A percentile compares a stretch with the other conserved stretches of the same genome.
phyloP scores from a whole-genome alignment of 2,329 filamentous ascomycete genomes.

The Orbilia ellipsospora region DNA sequence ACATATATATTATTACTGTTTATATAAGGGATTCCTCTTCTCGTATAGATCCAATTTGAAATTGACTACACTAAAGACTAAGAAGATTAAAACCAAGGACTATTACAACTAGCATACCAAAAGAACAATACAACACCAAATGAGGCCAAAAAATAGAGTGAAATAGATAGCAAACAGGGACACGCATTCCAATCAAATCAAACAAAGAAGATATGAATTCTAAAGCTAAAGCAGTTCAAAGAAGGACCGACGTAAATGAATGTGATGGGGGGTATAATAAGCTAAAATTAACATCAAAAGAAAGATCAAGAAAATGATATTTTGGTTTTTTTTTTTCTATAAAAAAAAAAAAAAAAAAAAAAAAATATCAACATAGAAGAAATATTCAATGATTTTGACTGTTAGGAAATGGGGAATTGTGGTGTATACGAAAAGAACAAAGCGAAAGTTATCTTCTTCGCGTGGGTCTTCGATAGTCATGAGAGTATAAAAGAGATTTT shows the following conservation, averaged over 20 bases:
- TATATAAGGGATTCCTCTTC: not conserved
- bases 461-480: slow-evolving; percentile 53
- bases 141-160: not conserved
- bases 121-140: not conserved
- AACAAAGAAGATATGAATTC: slow-evolving; percentile 16
- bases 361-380: too few relatives aligned
- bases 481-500: slow-evolving; percentile 33
- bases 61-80: too few relatives aligned
- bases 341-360: too few relatives aligned
- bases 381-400: not conserved
- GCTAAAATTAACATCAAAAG: not conserved
- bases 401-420: slow-evolving; percentile 52
- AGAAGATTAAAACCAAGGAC: not conserved
- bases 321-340: not conserved
- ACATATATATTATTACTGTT: not conserved
- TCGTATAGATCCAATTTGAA: too few relatives aligned
- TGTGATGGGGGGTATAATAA: slow-evolving; percentile 34
- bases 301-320: slow-evolving; percentile 8
- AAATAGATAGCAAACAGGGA: not conserved
- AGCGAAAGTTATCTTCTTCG: slow-evolving; percentile 35
- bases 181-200: not conserved
- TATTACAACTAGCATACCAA: slow-evolving; percentile 14
- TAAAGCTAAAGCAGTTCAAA: slow-evolving; percentile 30
- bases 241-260: slow-evolving; percentile 36
- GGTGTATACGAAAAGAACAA: slow-evolving; percentile 18